Evolutionary conservation across 306 rosid species (phyloP).

Genomic region (Cucurbita moschata): DNA sequence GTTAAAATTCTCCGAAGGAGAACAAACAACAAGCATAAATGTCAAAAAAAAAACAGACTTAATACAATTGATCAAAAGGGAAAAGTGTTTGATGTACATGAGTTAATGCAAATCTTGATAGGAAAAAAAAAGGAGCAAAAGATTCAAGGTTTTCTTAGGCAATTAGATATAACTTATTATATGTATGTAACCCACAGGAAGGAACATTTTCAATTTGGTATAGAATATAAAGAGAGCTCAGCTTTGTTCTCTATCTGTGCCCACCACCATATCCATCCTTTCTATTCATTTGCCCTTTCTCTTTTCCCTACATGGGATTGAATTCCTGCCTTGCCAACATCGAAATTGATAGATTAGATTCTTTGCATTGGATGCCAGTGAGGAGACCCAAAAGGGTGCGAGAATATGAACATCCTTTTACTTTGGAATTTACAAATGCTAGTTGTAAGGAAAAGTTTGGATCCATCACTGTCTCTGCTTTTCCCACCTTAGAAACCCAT

Average conservation of each 20-base stretch:
- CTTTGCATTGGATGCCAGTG: background rate
- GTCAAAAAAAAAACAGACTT: background rate
- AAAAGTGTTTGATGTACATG: background rate
- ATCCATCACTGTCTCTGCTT: background rate
- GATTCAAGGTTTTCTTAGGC: slow-evolving; percentile 5
- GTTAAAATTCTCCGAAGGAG: background rate
- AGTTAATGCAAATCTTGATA: background rate
- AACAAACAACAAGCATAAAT: background rate
- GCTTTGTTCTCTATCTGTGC: background rate
- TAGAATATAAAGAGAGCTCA: slow-evolving; percentile 7
- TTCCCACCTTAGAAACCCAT: background rate
- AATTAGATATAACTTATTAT: background rate
- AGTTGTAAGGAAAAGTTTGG: background rate
- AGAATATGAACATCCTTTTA: slow-evolving; percentile 5
- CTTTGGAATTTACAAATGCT: background rate
- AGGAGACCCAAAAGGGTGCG: background rate
- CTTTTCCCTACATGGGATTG: slow-evolving; percentile 2
- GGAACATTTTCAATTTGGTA: slow-evolving; percentile 2
- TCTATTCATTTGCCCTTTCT: background rate
- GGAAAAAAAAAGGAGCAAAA: background rate
- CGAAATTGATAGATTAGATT: slow-evolving; percentile 2
- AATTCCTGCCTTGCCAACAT: background rate
- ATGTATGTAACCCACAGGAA: background rate
- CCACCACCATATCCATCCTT: background rate
- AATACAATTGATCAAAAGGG: background rate